A percentile compares a stretch with the other conserved stretches of the same genome.
These are phyloP conservation scores for Globisporangium okanoganense DNA, from an alignment of 352 stramenopile species.

Conservation along the genomic window DNA sequence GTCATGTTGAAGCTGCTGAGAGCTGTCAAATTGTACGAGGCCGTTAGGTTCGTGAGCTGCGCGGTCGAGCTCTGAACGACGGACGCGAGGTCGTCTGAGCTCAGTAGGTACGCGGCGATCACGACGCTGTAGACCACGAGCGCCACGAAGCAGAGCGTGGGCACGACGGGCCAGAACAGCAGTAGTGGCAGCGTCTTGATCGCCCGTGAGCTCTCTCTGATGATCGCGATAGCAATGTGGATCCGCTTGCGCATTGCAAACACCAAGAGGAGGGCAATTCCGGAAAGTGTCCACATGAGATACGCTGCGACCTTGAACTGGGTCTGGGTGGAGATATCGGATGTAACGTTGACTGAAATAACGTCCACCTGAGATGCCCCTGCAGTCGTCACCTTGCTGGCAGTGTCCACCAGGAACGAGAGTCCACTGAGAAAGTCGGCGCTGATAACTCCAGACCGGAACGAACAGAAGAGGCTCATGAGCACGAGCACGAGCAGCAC, in stretches of 20 bases:
- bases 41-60: slow-evolving; percentile 25
- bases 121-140: slow-evolving; percentile 56
- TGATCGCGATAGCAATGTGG: slow-evolving; percentile 65
- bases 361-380: slow-evolving; percentile 5
- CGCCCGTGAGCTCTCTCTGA: slow-evolving; percentile 60
- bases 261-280: slow-evolving; percentile 49
- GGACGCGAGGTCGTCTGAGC: slow-evolving; percentile 41
- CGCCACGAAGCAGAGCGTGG: slow-evolving; percentile 44
- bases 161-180: slow-evolving; percentile 56
- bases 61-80: slow-evolving; percentile 24
- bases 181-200: slow-evolving; percentile 59
- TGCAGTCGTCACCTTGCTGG: too few species aligned
- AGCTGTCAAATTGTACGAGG: slow-evolving; percentile 28
- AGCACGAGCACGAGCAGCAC: slow-evolving; percentile 60
- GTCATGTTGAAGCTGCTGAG: slow-evolving; percentile 6
- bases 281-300: slow-evolving; percentile 49
- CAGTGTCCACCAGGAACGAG: slow-evolving; percentile 39
- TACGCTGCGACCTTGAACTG: slow-evolving; percentile 70
- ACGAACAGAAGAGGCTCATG: slow-evolving; percentile 75
- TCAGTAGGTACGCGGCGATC: slow-evolving; percentile 56
- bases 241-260: slow-evolving; percentile 66
- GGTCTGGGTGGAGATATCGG: slow-evolving; percentile 32
- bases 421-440: slow-evolving; percentile 29
- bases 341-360: slow-evolving; percentile 24
- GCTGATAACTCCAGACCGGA: slow-evolving; percentile 58